Base-by-base conservation (phyloP, 176 grass and related monocot species). In the Neostapfia colusana region DNA sequence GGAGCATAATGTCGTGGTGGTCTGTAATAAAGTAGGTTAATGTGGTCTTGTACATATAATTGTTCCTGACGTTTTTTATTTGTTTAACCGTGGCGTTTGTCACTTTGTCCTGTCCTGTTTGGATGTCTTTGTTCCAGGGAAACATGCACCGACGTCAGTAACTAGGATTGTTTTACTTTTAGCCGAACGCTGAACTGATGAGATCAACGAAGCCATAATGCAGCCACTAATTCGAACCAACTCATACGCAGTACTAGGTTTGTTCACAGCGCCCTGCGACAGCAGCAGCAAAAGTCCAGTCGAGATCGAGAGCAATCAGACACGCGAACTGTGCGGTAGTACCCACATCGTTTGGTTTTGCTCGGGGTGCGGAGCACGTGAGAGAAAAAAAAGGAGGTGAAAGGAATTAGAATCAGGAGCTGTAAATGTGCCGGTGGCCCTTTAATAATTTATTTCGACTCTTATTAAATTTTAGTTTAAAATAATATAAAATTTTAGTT, bases 321-420 rank as follows among this genome's bases (percentile, higher is more conserved):
- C 17, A 51, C 17, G 6, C 6, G 49, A 6, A 20, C 49, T 51
- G 49, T 51, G 17, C 16, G 49, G 49, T 1, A 14, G 14, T 48
- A 14, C 45, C 45, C 45, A 13, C 2, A 48, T 48, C 14, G 49
- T 51, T 18, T 51, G 49, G 49, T 51, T 51, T 20, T 7, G 49
- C 49, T 51, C 17, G 49, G 49, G 17, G 49, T 51, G 49, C 49
- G 17, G 49, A 7, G 49, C 49, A 7, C 49, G 49, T 7, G 49
- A 51, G 20, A 51, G 49, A 18, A 4, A 51, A 15, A 14, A 50
- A 15, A 5, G 16, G 49, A 1, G 26, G 26, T 54, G n/a, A 2
- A 75, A 42, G 37, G 61, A 60, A 48, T 58, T 31, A 31, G 31
- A n/a, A n/a, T n/a, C n/a, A n/a, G n/a, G n/a, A n/a, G n/a, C n/a